Base-by-base conservation (phyloP, 306 rosid genomes). In the Cucurbita moschata region DNA sequence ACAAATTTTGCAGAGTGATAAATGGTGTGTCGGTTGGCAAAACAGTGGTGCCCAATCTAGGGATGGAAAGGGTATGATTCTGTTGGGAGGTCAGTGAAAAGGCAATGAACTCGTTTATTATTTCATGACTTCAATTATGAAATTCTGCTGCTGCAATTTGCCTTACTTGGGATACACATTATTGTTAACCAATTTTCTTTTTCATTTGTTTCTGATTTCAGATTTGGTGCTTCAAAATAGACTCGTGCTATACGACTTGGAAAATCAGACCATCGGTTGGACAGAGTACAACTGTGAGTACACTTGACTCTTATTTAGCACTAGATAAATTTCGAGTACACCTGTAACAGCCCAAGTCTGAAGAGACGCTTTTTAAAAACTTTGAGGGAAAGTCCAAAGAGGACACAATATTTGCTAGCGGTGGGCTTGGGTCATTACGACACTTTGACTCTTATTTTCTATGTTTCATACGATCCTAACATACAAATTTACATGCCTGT, bases 151-250 rank as follows among this genome's bases (percentile, higher is more conserved):
- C 59, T 70, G 59, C 74, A 70, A 15, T 16, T 49, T 49, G n/a
- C 53, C n/a, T 12, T 12, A 49, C n/a, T 49, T 49, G 60, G 46
- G 46, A 26, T 23, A 52, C 47, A 15, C 59, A 49, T 70, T 7
- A 50, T 7, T 1, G 2, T 66, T 66, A 19, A 66, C 54, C 18
- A 9, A 15, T 18, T 71, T 71, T 71, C 47, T 44, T 30, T 30
- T 30, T 30, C 7, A 53, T 76, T 46, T 53, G 51, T 15, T 56
- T 47, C 39, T 38, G 30, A 39, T 64, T 76, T 67, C 55, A 76
- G 78, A 76, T 76, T 64, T 76, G 78, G 78, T 64, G 73, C 78
- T 76, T 35, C 78, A 76, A 64, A 76, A 64, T 65, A 76, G 71
- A 37, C 78, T 76, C 7, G 78, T 76, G 30, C 35, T 76, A 5